A percentile compares a stretch with the other conserved stretches of the same genome.
These are phyloP conservation scores for Backusella circina DNA, from an alignment of 192 early-diverging fungal genomes.

Conservation along the genomic window DNA sequence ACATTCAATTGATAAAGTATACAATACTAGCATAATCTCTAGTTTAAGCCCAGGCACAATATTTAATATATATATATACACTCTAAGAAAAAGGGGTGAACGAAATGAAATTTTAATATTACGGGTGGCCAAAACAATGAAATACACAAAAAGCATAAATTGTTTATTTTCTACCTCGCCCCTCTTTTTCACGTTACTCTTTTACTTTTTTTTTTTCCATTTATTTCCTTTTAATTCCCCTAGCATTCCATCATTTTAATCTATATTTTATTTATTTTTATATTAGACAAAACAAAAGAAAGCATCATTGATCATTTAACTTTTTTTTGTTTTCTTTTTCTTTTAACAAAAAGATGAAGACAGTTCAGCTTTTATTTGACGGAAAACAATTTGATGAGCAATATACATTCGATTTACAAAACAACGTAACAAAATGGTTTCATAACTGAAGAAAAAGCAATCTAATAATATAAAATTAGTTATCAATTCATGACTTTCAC, in stretches of 20 bases:
- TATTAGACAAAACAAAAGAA: background rate
- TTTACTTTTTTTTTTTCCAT: too few relatives aligned
- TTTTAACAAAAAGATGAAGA: constrained; percentile 7
- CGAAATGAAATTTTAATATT: background rate
- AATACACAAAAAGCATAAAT: background rate
- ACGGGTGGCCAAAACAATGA: background rate
- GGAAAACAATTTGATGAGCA: constrained; percentile 12
- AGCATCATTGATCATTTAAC: background rate
- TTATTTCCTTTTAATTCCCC: background rate
- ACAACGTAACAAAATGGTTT: background rate
- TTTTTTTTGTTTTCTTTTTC: constrained; percentile 8
- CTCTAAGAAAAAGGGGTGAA: background rate
- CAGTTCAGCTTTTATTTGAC: background rate
- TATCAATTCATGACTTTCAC: background rate
- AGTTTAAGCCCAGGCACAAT: too few relatives aligned
- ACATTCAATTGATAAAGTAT: background rate
- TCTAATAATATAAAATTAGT: background rate
- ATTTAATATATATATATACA: background rate
- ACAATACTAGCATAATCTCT: background rate
- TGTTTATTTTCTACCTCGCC: background rate
- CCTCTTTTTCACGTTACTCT: background rate
- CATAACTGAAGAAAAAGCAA: background rate
- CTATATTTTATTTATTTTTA: background rate
- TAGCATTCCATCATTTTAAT: background rate
- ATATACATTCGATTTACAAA: constrained; percentile 10